Base-by-base conservation (phyloP, 1,284 basidiomycete genomes). In the Xerocomus amazonicus region DNA sequence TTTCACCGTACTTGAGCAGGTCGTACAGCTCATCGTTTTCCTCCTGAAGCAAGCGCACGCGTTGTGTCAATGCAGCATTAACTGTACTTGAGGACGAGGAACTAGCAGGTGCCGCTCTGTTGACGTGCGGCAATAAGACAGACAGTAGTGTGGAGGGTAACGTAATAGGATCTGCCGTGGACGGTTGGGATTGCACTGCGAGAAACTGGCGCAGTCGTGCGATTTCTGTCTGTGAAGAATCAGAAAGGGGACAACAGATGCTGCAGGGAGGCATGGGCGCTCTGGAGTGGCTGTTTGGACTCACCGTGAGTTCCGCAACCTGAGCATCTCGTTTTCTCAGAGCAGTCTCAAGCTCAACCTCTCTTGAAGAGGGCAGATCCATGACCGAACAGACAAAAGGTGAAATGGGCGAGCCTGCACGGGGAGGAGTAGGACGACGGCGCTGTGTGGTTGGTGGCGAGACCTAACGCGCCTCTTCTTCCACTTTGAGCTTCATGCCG, bases 21-120 rank as follows among this genome's bases (percentile, higher is more conserved):
- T 81, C 78, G 61, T 90, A 91, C 5, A 89, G 59, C 54, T 91
- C 88, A 55, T 91, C 87, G 52, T 91, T 91, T 68, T 91, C 88
- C 47, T 87, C 83, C 63, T 91, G 89, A 9, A 91, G 70, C 8
- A 84, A 67, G 49, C 79, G 81, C 27, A 80, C 76, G 43, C 87
- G 75, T 60, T 89, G 86, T 0, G 79, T 81, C 48, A 91, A 74
- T 4, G 88, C 88, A 14, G 81, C 73, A 27, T 78, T 78, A 27
- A 87, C 82, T 1, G 85, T 84, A 54, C 73, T 77, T 5, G 83
- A 81, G 17, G 67, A 55, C 13, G 68, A 61, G 37, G 76, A 62
- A 50, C 70, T 56, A 28, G 63, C 46, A 51, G 58, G 58, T 42
- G 58, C 56, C 23, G 70, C 69, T 51, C 68, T 69, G 57, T 74